Conservation (phyloP, 257 asterid species). For the Thymus mandschuricus region DNA sequence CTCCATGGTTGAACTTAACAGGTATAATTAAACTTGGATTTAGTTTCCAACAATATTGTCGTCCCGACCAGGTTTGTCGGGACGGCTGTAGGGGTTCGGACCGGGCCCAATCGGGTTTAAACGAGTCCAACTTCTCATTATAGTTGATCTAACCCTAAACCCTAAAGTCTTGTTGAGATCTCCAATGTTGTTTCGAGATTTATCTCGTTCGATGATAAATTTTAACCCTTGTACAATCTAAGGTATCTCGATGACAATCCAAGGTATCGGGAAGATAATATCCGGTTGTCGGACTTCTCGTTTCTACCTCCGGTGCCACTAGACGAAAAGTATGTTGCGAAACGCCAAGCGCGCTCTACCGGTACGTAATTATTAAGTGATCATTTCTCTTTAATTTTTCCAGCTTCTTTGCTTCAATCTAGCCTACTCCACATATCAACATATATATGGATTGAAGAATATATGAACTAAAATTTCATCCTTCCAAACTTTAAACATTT, state of each 20-base stretch:
- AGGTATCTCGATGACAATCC: not conserved
- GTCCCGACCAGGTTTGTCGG: no score
- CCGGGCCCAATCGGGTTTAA: no score
- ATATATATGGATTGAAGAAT: not conserved
- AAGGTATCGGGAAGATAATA: conserved; percentile 42
- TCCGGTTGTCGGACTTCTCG: conserved; percentile 53
- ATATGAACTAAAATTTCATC: not conserved
- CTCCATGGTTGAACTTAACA: conserved; percentile 42
- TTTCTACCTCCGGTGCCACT: conserved; percentile 68
- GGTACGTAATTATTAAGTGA: not conserved
- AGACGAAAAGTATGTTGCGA: conserved; percentile 58
- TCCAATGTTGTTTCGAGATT: no score
- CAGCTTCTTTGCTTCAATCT: not conserved
- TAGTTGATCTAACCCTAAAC: no score
- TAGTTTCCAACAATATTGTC: no score
- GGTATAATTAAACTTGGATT: conserved; percentile 19
- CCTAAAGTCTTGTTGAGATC: no score
- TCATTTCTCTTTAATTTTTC: not conserved
- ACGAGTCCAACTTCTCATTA: no score
- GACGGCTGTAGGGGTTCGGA: no score
- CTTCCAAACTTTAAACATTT: not conserved
- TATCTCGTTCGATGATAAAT: no score
- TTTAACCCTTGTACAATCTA: no score
- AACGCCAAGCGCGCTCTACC: conserved; percentile 35
- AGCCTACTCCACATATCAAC: not conserved